Conservation (phyloP, 1,139 yeast genomes). For the Saccharomycopsis hybrid region DNA sequence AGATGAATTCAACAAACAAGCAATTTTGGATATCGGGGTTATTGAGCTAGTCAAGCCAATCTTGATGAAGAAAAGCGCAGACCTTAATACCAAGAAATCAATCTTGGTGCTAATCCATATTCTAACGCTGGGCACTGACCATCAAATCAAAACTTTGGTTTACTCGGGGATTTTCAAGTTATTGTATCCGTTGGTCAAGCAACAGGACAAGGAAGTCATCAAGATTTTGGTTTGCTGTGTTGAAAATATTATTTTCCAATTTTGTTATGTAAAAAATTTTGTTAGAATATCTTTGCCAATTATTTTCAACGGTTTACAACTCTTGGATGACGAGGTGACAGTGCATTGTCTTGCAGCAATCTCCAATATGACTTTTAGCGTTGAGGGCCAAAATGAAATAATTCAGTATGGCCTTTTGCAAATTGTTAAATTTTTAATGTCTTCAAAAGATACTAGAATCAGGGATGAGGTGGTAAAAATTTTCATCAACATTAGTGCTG, state of each 20-base stretch:
- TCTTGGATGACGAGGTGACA: slow-evolving; percentile 20
- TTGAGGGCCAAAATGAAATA: slow-evolving; percentile 21
- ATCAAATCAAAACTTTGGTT: slow-evolving; percentile 19
- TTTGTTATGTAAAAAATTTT: slow-evolving; percentile 21
- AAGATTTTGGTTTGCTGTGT: slow-evolving; percentile 20
- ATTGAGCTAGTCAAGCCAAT: slow-evolving; percentile 20
- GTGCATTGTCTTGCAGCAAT: slow-evolving; percentile 20
- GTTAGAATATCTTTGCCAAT: slow-evolving; percentile 20
- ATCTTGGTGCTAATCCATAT: slow-evolving; percentile 11
- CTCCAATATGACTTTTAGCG: slow-evolving; percentile 20
- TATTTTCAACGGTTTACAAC: slow-evolving; percentile 19
- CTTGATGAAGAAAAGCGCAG: slow-evolving; percentile 10
- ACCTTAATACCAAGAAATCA: slow-evolving; percentile 4
- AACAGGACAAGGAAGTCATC: slow-evolving; percentile 11
- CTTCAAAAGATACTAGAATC: slow-evolving; percentile 10
- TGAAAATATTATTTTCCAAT: slow-evolving; percentile 21
- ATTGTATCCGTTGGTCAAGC: slow-evolving; percentile 18
- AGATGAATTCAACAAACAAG: slow-evolving; percentile 21
- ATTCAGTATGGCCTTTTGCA: slow-evolving; percentile 20
- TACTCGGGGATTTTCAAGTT: slow-evolving; percentile 20
- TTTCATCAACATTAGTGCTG: slow-evolving; percentile 20
- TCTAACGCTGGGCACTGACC: slow-evolving; percentile 17
- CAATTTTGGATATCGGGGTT: slow-evolving; percentile 20
- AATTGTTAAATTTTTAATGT: slow-evolving; percentile 16
- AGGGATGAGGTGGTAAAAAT: slow-evolving; percentile 18